Evolutionary conservation across 2,329 filamentous ascomycete species (phyloP).

Genomic region (Fusarium sp.): DNA sequence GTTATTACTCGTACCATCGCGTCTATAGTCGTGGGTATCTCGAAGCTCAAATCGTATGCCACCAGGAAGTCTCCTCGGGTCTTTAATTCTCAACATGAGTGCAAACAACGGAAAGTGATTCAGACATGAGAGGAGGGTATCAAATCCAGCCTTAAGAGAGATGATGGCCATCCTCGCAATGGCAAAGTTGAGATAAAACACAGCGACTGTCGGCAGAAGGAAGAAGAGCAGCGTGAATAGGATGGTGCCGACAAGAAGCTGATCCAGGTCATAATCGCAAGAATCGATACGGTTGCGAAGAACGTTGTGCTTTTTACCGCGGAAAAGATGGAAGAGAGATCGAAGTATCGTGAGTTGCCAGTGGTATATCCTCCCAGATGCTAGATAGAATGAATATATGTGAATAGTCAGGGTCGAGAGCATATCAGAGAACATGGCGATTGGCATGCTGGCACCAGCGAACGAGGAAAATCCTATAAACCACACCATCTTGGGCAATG

Average conservation of each 20-base stretch:
- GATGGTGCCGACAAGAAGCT: slow-evolving; percentile 94
- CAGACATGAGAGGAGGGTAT: slow-evolving; percentile 90
- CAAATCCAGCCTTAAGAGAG: slow-evolving; percentile 87
- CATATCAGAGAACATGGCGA: slow-evolving; percentile 93
- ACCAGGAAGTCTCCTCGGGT: slow-evolving; percentile 85
- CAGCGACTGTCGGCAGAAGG: slow-evolving; percentile 90
- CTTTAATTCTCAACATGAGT: slow-evolving; percentile 94
- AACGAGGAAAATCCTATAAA: slow-evolving; percentile 96
- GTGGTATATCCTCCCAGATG: slow-evolving; percentile 95
- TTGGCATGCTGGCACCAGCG: slow-evolving; percentile 95
- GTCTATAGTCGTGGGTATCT: slow-evolving; percentile 71
- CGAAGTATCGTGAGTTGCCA: slow-evolving; percentile 98
- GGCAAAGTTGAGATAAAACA: slow-evolving; percentile 97
- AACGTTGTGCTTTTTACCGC: slow-evolving; percentile 97
- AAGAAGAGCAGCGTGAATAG: slow-evolving; percentile 96
- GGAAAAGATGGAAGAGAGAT: slow-evolving; percentile 98
- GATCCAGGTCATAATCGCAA: slow-evolving; percentile 98
- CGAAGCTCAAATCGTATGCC: slow-evolving; percentile 92
- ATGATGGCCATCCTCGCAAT: slow-evolving; percentile 96
- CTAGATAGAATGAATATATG: slow-evolving; percentile 98
- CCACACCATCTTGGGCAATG: slow-evolving; percentile 87
- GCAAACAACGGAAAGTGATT: slow-evolving; percentile 99
- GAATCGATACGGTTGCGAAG: slow-evolving; percentile 97
- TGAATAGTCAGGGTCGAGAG: slow-evolving; percentile 92
- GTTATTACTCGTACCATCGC: slow-evolving; percentile 51